A percentile compares a stretch with the other conserved stretches of the same genome.
Evolutionary conservation across 2,329 filamentous ascomycete species (phyloP).

Genomic region (Sclerotinia minor): DNA sequence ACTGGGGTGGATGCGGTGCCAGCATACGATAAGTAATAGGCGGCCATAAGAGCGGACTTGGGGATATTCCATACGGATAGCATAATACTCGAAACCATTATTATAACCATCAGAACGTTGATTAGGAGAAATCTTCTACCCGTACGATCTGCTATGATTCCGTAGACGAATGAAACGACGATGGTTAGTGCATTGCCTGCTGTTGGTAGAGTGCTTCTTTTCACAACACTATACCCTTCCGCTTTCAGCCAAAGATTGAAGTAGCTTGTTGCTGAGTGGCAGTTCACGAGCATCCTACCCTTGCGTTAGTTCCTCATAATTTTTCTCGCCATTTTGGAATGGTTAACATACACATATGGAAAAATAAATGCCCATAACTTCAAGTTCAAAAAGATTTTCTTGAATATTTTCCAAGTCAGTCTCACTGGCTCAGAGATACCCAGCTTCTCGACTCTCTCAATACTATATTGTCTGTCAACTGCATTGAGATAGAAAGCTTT

Average conservation of each 20-base stretch:
- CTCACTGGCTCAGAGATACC: not conserved
- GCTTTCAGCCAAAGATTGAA: slow-evolving; percentile 16
- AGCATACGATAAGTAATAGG: slow-evolving; percentile 12
- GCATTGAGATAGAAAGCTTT: slow-evolving; percentile 9
- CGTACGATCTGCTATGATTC: slow-evolving; percentile 1
- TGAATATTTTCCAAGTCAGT: not conserved
- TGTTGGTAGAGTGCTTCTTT: slow-evolving; percentile 8
- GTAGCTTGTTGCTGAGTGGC: slow-evolving; percentile 15
- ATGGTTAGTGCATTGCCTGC: slow-evolving; percentile 5
- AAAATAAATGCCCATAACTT: slow-evolving; percentile 17
- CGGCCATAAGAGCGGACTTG: not conserved
- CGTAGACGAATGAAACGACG: not conserved
- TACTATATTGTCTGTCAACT: slow-evolving; percentile 4
- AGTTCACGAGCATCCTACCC: not conserved
- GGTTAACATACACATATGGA: not conserved
- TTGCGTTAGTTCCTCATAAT: not conserved
- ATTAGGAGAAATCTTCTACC: too few species aligned
- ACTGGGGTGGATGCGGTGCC: not conserved
- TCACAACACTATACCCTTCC: slow-evolving; percentile 6
- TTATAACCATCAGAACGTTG: too few species aligned
- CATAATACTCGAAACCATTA: not conserved
- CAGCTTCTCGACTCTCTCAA: slow-evolving; percentile 5
- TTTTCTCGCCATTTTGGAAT: not conserved
- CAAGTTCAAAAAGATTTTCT: slow-evolving; percentile 5
- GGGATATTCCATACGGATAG: slow-evolving; percentile 12